Base-by-base conservation (phyloP, 805 yeast genomes). In the Candida insectalens region DNA sequence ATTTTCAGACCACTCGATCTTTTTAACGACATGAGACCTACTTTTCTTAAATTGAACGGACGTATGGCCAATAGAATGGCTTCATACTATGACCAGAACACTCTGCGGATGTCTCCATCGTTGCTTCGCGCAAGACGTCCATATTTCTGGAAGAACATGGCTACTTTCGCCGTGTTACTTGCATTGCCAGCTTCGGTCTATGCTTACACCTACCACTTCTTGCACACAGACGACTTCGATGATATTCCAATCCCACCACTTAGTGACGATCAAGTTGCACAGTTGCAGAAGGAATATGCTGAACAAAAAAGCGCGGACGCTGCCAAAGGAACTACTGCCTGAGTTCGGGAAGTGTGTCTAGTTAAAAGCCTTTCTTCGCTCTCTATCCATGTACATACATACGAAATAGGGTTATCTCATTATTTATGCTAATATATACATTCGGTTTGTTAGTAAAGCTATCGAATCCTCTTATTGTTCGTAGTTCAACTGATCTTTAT, bases 221-320 rank as follows among this genome's bases (percentile, higher is more conserved):
- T 83, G 46, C 74, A 73, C 43, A 66, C 66, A 49, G 96, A 87
- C 51, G 95, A 89, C 43, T 85, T 89, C 54, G 74, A 69, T 30
- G 96, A 88, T 53, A 84, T 89, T 45, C 96, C 96, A 27, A 77
- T 89, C 44, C 98, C 98, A 31, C 96, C 97, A 14, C 68, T 89
- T 38, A 69, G 79, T 26, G 92, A 82, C 40, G 77, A 69, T 35
- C 92, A 85, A 52, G 65, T 89, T 50, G 72, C 70, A 33, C 66
- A 73, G 55, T 69, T 88, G 62, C 77, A 71, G 57, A 65, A 69
- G 50, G 94, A 84, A 53, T 83, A 80, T 50, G 82, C 76, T 53
- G 68, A 53, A 29, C 57, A 59, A 42, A 57, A 62, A 46, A 35
- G 16, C 19, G 21, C 29, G 19, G 36, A 33, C 32, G 28, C 26